phyloP scores from a whole-genome alignment of 1,284 basidiomycete genomes.

The Ganoderma meredithae region DNA sequence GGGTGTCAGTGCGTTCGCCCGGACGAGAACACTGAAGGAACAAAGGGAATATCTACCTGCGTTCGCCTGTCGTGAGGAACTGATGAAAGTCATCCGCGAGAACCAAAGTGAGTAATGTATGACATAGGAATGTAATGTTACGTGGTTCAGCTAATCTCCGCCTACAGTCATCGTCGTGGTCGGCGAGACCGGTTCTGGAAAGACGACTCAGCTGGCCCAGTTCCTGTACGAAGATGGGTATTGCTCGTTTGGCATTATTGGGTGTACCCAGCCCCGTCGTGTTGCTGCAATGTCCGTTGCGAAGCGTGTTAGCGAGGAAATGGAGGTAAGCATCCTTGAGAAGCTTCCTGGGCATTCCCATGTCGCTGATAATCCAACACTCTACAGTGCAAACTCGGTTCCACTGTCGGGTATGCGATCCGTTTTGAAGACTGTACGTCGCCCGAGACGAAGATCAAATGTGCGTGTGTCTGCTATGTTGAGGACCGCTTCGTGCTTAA shows the following conservation, averaged over 20 bases:
- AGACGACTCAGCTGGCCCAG: slow-evolving; percentile 93
- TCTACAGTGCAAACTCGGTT: slow-evolving; percentile 82
- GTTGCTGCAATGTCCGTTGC: slow-evolving; percentile 99
- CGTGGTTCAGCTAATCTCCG: not conserved
- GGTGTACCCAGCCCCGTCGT: slow-evolving; percentile 96
- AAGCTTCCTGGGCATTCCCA: not conserved
- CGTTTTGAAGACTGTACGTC: slow-evolving; percentile 98
- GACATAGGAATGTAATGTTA: not conserved
- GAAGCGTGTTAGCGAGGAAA: slow-evolving; percentile 98
- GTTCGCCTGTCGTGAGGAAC: slow-evolving; percentile 95
- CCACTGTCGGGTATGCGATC: slow-evolving; percentile 94
- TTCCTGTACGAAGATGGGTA: slow-evolving; percentile 98
- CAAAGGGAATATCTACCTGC: slow-evolving; percentile 98
- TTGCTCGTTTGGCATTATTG: slow-evolving; percentile 86
- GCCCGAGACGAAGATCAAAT: slow-evolving; percentile 94
- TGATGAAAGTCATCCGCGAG: slow-evolving; percentile 90
- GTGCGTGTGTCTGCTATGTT: slow-evolving; percentile 50
- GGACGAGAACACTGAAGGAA: slow-evolving; percentile 87
- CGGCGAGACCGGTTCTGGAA: slow-evolving; percentile 95
- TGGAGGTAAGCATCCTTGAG: slow-evolving; percentile 60
- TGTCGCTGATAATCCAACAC: not conserved
- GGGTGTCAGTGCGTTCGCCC: slow-evolving; percentile 87
- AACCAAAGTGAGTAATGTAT: slow-evolving; percentile 79
- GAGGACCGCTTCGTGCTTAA: slow-evolving; percentile 12
- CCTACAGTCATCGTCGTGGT: slow-evolving; percentile 87